Evolutionary conservation across 768 basidiomycete species (phyloP).

Genomic region (Lyophyllum shimeji): DNA sequence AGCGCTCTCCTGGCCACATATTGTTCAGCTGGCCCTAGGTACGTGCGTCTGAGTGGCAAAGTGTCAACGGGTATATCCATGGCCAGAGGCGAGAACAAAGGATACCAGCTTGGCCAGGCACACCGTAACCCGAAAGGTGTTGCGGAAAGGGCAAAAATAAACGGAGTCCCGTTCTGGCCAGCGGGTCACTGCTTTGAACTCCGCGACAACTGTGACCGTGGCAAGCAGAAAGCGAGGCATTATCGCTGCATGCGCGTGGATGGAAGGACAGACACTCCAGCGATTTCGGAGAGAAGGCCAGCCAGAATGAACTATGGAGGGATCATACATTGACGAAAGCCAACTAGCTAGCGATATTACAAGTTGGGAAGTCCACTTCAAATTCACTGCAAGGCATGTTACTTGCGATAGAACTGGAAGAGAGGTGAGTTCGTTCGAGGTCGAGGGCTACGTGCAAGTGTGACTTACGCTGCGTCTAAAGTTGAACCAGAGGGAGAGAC

Average conservation of each 20-base stretch:
- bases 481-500: conserved; percentile 94
- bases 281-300: too few species aligned
- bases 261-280: too few species aligned
- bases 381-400: conserved; percentile 16
- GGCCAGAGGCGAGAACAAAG: background rate
- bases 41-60: conserved; percentile 1
- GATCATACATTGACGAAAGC: background rate
- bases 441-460: conserved; percentile 11
- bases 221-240: too few species aligned
- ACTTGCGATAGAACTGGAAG: conserved; percentile 80
- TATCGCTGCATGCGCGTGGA: too few species aligned
- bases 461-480: conserved; percentile 85
- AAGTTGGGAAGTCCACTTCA: background rate
- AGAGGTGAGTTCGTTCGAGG: conserved; percentile 5
- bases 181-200: too few species aligned
- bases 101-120: background rate
- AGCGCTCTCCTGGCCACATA: background rate
- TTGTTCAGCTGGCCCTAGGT: background rate
- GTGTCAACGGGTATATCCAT: background rate
- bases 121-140: background rate
- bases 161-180: too few species aligned
- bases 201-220: too few species aligned
- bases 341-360: background rate
- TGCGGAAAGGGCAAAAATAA: background rate
- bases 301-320: too few species aligned